Evolutionary conservation across 495 filamentous ascomycete genomes (phyloP).

Genomic region (Daldinia decipiens): DNA sequence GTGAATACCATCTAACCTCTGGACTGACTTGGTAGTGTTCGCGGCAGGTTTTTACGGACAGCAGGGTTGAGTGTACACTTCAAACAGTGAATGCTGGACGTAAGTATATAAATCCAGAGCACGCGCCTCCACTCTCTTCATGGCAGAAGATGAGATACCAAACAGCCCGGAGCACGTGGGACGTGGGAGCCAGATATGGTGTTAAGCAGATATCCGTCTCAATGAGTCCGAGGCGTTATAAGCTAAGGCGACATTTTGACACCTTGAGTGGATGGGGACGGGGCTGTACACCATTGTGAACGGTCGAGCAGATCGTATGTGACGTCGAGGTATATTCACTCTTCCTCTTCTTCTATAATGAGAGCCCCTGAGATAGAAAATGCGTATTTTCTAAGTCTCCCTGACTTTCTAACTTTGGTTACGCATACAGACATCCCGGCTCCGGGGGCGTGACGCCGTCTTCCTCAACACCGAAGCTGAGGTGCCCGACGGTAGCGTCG

Average conservation of each 20-base stretch:
- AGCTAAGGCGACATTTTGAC: background rate
- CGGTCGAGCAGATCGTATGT: background rate
- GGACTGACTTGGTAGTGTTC: background rate
- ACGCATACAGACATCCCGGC: conserved; percentile 26
- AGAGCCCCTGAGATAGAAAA: background rate
- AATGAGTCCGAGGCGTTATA: background rate
- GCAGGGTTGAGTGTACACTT: background rate
- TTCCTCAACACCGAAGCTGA: conserved; percentile 40
- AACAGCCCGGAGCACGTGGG: background rate
- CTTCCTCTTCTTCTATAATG: background rate
- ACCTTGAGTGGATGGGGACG: background rate
- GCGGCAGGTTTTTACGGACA: too few relatives aligned
- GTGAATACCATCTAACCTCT: background rate
- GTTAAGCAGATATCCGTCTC: background rate
- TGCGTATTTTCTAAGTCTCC: background rate
- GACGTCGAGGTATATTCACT: background rate
- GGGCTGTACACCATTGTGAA: background rate
- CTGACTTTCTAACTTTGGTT: background rate
- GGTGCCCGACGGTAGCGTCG: conserved; percentile 19
- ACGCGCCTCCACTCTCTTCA: background rate
- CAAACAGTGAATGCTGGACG: background rate
- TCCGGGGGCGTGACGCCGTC: conserved; percentile 28
- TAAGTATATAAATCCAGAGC: background rate
- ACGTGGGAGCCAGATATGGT: background rate
- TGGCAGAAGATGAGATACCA: background rate